Evolutionary conservation across 208 protist genomes (phyloP), one percentile per base, ranked within the genome.

Genomic region (Herpetomonas muscarum): DNA sequence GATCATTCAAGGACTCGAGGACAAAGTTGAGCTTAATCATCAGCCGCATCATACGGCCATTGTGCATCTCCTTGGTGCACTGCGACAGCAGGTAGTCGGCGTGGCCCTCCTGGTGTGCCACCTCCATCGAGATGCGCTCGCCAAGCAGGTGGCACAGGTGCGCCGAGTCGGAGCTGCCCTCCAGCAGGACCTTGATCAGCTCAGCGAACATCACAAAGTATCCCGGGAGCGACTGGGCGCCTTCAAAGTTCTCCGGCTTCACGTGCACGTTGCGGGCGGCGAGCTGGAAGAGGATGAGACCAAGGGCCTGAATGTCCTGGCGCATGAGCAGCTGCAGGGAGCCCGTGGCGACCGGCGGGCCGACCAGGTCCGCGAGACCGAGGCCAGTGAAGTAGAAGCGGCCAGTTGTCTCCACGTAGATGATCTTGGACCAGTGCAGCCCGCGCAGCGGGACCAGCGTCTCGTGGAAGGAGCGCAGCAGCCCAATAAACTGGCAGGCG

Each of bases 11-110:
- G 32, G 76, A 88, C 72, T 93, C 83, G 15, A 93, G 56, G 41
- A 97, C 88, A 68, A 97, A 97, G 60, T 90, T 91, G 2, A 98
- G 74, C 70, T 98, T 98, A 2, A 90, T 85, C 31, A 99, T 64
- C 45, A 99, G 62, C 5, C 93, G 74, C 77, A 99, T 98, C 10
- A 99, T 64, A 4, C 97, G 81, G 6, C 97, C 97, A 71, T 98
- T 98, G 55, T 99, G 92, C 42, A 92, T 72, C 67, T 99, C 96
- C 66, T 95, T 96, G 21, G 62, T 70, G 49, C 98, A 83, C 64
- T 99, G 94, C 0, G 75, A 54, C 49, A 97, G 74, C 24, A 98
- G 66, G 44, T 79, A 82, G 65, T 98, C 97, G 0, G 76, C 77
- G 58, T 97, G 76, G 19, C 80, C 86, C 46, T 96, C 79, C 54